Evolutionary conservation across 331 rosid species (phyloP).

Genomic region (Spiraea crenata): DNA sequence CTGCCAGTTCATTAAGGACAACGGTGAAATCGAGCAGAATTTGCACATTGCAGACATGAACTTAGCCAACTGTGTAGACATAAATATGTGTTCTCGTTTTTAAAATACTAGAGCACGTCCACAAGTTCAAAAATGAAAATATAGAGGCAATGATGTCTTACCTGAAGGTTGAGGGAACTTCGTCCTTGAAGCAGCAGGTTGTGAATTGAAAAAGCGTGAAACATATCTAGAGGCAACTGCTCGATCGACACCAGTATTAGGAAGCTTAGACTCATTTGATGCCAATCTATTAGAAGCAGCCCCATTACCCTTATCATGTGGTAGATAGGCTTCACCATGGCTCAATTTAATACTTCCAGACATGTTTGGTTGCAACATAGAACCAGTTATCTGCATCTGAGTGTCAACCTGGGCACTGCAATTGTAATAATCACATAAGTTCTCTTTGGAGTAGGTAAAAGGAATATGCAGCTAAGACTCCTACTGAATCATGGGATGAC

Average conservation of each 20-base stretch:
- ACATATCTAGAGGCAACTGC: slow-evolving; percentile 67
- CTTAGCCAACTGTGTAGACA: background rate
- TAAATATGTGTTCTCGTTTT: background rate
- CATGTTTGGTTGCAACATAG: slow-evolving; percentile 80
- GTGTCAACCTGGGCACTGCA: slow-evolving; percentile 93
- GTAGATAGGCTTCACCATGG: slow-evolving; percentile 91
- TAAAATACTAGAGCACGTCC: slow-evolving; percentile 18
- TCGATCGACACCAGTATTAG: slow-evolving; percentile 44
- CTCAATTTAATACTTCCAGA: slow-evolving; percentile 85
- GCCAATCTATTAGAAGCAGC: slow-evolving; percentile 54
- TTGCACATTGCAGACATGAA: slow-evolving; percentile 9
- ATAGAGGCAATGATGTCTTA: slow-evolving; percentile 32
- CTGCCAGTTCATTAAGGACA: slow-evolving; percentile 34
- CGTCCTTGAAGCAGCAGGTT: slow-evolving; percentile 47
- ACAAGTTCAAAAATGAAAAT: slow-evolving; percentile 21
- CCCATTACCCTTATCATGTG: slow-evolving; percentile 74
- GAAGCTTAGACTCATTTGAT: slow-evolving; percentile 49
- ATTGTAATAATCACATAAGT: slow-evolving; percentile 23
- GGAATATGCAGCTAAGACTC: slow-evolving; percentile 15
- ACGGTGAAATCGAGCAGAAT: background rate
- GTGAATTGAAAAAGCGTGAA: slow-evolving; percentile 62
- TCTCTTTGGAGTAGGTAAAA: slow-evolving; percentile 13
- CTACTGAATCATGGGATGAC: background rate
- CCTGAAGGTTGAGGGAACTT: slow-evolving; percentile 58
- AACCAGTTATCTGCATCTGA: slow-evolving; percentile 84